Conservation (phyloP, 352 stramenopile genomes). For the Pythium phragmitis region DNA sequence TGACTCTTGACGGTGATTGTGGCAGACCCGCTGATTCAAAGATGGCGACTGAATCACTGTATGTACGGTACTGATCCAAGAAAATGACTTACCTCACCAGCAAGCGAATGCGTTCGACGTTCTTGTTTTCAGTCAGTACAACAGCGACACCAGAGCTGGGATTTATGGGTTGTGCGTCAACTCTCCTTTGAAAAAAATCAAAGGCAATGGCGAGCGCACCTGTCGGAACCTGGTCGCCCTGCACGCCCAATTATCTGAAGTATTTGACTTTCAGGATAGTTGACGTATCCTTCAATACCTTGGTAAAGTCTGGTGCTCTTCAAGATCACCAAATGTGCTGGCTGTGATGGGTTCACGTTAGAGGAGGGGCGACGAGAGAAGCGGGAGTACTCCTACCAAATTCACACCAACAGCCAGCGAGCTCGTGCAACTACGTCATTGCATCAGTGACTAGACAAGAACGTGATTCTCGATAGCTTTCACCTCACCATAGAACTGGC, state of each 20-base stretch:
- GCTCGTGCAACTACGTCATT: conserved; percentile 32
- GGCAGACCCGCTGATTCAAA: neutral
- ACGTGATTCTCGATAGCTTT: neutral
- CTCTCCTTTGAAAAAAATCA: conserved; percentile 23
- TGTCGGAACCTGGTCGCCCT: conserved; percentile 34
- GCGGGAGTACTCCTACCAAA: conserved; percentile 26
- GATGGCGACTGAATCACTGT: neutral
- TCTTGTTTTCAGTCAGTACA: conserved; percentile 7
- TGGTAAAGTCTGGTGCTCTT: conserved; percentile 42
- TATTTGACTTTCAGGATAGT: conserved; percentile 30
- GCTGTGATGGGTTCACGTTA: conserved; percentile 19
- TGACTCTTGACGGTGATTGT: conserved; percentile 6
- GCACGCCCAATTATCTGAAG: conserved; percentile 49
- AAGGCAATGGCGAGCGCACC: conserved; percentile 14
- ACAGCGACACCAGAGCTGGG: conserved; percentile 12
- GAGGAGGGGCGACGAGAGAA: neutral
- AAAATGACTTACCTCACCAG: neutral
- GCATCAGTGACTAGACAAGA: neutral
- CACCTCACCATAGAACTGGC: conserved; percentile 36
- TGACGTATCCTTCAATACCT: conserved; percentile 26
- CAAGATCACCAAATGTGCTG: conserved; percentile 41
- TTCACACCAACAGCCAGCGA: conserved; percentile 45
- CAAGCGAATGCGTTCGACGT: neutral
- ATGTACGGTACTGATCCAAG: neutral
- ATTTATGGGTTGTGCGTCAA: conserved; percentile 6